A percentile compares a stretch with the other conserved stretches of the same genome.
Conservation (phyloP, 2,329 filamentous ascomycete species). For the Huntiella decipiens region DNA sequence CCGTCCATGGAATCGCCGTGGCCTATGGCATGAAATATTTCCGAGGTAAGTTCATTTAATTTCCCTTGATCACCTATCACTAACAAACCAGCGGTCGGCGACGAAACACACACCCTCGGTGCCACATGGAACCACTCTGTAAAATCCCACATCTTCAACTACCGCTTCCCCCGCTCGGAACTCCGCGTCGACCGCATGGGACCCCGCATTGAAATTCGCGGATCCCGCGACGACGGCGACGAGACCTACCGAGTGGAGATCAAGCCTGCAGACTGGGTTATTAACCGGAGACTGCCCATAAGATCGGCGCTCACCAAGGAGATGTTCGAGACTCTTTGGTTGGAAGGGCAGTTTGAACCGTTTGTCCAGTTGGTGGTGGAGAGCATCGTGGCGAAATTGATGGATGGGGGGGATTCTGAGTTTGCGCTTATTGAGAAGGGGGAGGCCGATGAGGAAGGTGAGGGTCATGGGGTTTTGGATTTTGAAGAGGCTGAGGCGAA, state of each 20-base stretch:
- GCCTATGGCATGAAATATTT: constrained; percentile 33
- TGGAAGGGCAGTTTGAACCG: too few species aligned
- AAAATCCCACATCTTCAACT: constrained; percentile 63
- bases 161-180: constrained; percentile 68
- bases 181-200: constrained; percentile 69
- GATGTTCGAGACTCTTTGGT: constrained; percentile 1
- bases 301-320: constrained; percentile 30
- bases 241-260: constrained; percentile 64
- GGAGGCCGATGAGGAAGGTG: constrained; percentile 32
- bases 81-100: constrained; percentile 22
- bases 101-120: constrained; percentile 38
- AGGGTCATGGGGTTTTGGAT: too few species aligned
- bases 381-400: constrained; percentile 32
- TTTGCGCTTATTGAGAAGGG: constrained; percentile 56
- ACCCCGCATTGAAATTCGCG: constrained; percentile 65
- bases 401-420: constrained; percentile 25
- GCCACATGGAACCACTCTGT: constrained; percentile 60
- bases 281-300: constrained; percentile 34
- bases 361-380: constrained; percentile 8
- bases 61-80: constrained; percentile 38
- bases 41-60: constrained; percentile 42
- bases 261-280: constrained; percentile 52
- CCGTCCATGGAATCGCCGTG: constrained; percentile 66
- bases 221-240: constrained; percentile 61
- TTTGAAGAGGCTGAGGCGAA: neutral